Evolutionary conservation across 306 rosid species (phyloP).

Genomic region (Pyrus betulifolia): DNA sequence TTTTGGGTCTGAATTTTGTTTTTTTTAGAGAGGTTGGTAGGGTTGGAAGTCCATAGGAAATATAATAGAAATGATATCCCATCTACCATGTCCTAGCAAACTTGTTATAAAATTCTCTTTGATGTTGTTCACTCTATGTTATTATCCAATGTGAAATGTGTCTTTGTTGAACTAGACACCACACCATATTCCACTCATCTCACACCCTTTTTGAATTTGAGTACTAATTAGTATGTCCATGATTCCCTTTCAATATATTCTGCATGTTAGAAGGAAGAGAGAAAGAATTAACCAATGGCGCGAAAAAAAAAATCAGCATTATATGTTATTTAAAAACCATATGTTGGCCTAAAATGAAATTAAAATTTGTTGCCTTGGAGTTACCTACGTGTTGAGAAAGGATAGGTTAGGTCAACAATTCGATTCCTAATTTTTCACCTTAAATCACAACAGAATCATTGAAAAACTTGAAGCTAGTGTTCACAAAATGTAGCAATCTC

Average conservation of each 20-base stretch:
- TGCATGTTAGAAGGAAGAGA: no score
- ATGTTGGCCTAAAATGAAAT: not conserved
- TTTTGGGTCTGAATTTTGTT: not conserved
- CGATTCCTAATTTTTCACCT: no score
- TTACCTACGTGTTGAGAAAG: not conserved
- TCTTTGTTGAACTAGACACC: constrained; percentile 37
- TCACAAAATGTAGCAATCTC: not conserved
- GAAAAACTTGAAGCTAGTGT: no score
- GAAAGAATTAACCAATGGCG: no score
- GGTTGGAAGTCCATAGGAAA: not conserved
- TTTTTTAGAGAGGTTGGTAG: not conserved
- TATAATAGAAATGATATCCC: not conserved
- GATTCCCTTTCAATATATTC: not conserved
- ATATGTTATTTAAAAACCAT: no score
- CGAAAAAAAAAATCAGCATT: no score
- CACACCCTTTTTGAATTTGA: constrained; percentile 19
- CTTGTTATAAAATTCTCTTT: not conserved
- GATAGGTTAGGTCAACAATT: no score
- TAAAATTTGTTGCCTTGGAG: not conserved
- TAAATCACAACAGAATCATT: no score
- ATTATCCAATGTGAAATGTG: not conserved
- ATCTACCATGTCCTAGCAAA: not conserved
- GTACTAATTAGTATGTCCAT: constrained; percentile 12
- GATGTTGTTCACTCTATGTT: not conserved
- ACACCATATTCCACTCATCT: constrained; percentile 29